These are phyloP conservation scores for Fonsecaea erecta DNA, from an alignment of 2,329 filamentous ascomycete species.

Conservation along the genomic window DNA sequence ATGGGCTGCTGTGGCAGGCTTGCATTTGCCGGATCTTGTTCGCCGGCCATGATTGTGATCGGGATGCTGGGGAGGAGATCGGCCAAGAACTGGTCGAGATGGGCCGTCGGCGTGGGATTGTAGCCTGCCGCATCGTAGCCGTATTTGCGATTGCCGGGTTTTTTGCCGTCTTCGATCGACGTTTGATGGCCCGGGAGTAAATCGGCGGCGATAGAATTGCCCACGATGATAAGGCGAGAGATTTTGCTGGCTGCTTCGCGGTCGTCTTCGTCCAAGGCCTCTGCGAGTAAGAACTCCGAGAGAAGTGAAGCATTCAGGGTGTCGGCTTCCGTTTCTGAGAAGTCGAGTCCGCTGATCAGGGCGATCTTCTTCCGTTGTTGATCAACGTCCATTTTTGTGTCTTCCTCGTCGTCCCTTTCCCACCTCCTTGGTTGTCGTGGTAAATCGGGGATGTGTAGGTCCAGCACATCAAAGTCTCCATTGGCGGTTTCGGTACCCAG, in stretches of 20 bases:
- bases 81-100: slow-evolving; percentile 81
- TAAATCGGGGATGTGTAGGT: slow-evolving; percentile 85
- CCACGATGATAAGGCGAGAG: slow-evolving; percentile 84
- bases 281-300: slow-evolving; percentile 85
- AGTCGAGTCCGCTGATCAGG: slow-evolving; percentile 83
- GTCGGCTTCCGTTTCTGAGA: slow-evolving; percentile 77
- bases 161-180: slow-evolving; percentile 52
- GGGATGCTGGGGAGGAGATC: slow-evolving; percentile 83
- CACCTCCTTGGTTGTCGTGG: slow-evolving; percentile 81
- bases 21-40: slow-evolving; percentile 82
- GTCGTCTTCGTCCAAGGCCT: slow-evolving; percentile 66
- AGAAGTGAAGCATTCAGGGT: slow-evolving; percentile 76
- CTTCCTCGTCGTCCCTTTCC: slow-evolving; percentile 64
- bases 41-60: slow-evolving; percentile 84
- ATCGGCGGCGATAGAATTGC: slow-evolving; percentile 66
- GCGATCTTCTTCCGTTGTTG: slow-evolving; percentile 70
- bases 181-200: slow-evolving; percentile 38
- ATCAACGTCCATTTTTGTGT: slow-evolving; percentile 39
- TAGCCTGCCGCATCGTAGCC: slow-evolving; percentile 90
- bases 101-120: slow-evolving; percentile 81
- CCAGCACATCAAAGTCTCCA: slow-evolving; percentile 90
- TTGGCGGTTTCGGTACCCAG: slow-evolving; percentile 91
- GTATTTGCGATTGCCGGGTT: slow-evolving; percentile 72
- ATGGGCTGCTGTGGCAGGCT: slow-evolving; percentile 91
- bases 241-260: slow-evolving; percentile 70